Percentiles rank a stretch among this genome's conserved stretches.
These are phyloP conservation scores for Cystobasidium slooffiae DNA, from an alignment of 1,284 basidiomycete species.

Conservation along the genomic window DNA sequence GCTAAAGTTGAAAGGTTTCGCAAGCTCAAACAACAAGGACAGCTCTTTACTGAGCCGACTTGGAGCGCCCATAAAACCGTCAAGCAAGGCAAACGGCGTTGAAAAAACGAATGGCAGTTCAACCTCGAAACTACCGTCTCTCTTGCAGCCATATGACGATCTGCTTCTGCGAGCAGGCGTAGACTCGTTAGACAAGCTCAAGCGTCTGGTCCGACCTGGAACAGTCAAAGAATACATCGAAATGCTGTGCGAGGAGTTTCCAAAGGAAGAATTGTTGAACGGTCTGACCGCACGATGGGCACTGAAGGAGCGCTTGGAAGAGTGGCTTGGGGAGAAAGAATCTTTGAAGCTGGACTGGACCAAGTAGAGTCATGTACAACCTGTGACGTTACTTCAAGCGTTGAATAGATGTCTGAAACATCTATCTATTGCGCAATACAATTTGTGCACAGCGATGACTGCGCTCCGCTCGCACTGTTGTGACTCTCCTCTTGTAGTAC, in stretches of 20 bases:
- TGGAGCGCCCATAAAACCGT: background rate
- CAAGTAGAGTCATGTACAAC: too few species aligned
- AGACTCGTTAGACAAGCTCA: slow-evolving; percentile 7
- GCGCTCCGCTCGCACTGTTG: too few species aligned
- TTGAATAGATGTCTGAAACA: too few species aligned
- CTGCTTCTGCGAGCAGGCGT: slow-evolving; percentile 23
- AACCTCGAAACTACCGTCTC: background rate
- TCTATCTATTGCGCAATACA: too few species aligned
- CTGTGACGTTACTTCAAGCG: too few species aligned
- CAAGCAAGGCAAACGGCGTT: background rate
- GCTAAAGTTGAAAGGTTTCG: slow-evolving; percentile 29
- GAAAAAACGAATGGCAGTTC: slow-evolving; percentile 1
- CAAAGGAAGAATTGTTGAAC: slow-evolving; percentile 20
- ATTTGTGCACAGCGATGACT: too few species aligned
- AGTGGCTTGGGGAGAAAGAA: slow-evolving; percentile 40
- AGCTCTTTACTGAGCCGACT: slow-evolving; percentile 32
- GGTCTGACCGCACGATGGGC: slow-evolving; percentile 38
- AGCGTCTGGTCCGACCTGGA: slow-evolving; percentile 10
- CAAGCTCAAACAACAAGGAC: slow-evolving; percentile 1
- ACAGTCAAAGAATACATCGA: slow-evolving; percentile 35
- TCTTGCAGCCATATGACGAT: slow-evolving; percentile 20
- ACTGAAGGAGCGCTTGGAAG: slow-evolving; percentile 37
- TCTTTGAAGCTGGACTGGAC: slow-evolving; percentile 15
- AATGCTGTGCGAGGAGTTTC: slow-evolving; percentile 25
- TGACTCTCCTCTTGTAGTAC: background rate